phyloP scores from a whole-genome alignment of 2,329 filamentous ascomycete genomes.

The Verticillium nonalfalfae region DNA sequence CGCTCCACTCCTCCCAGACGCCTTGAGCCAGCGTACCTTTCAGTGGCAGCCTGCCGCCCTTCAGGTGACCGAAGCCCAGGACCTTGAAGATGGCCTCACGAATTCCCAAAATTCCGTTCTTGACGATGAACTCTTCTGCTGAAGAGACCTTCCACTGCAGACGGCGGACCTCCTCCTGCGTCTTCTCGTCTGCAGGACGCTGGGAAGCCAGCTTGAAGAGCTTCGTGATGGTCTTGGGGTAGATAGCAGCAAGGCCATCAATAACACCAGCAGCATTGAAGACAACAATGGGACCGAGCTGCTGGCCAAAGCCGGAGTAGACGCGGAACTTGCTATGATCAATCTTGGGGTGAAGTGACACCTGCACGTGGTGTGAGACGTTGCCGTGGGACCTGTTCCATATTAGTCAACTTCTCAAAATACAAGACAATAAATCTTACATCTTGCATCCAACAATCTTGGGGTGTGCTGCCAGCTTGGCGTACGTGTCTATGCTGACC shows the following conservation, averaged over 20 bases:
- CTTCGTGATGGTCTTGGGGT: conserved; percentile 53
- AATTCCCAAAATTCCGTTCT: conserved; percentile 56
- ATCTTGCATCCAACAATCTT: conserved; percentile 67
- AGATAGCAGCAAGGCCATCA: conserved; percentile 59
- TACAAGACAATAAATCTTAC: conserved; percentile 5
- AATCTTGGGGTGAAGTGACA: conserved; percentile 54
- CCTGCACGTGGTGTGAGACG: conserved; percentile 57
- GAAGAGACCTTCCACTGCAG: conserved; percentile 56
- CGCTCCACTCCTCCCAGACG: conserved; percentile 32
- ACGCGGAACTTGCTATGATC: conserved; percentile 55
- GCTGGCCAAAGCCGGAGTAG: conserved; percentile 61
- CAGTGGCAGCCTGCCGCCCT: conserved; percentile 53
- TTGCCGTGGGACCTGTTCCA: conserved; percentile 48
- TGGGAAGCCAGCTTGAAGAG: conserved; percentile 42
- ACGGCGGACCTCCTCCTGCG: conserved; percentile 44
- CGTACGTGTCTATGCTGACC: conserved; percentile 53
- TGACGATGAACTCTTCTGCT: conserved; percentile 56
- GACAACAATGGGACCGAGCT: conserved; percentile 56
- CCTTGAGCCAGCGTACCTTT: conserved; percentile 47
- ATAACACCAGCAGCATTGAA: conserved; percentile 61
- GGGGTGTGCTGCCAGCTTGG: conserved; percentile 48
- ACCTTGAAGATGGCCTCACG: conserved; percentile 54
- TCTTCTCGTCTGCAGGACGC: conserved; percentile 28
- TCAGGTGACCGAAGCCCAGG: conserved; percentile 49
- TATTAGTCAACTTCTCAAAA: not conserved